Conservation (phyloP, 345 rosid genomes). For the Geranium brycei region DNA sequence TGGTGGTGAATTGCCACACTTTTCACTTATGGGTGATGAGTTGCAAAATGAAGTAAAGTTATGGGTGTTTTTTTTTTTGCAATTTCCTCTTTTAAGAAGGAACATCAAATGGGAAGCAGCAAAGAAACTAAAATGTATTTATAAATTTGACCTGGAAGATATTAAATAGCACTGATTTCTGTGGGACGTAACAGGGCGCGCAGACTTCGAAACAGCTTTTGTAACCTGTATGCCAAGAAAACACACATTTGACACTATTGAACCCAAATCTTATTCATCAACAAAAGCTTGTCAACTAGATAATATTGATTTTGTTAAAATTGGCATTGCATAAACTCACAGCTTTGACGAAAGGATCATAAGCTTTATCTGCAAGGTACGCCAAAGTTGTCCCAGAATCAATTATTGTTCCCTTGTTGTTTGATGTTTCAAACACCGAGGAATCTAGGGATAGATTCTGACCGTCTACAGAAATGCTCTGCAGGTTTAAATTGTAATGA, state of each 20-base stretch:
- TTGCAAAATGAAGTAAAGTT: too few species aligned
- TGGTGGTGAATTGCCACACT: too few species aligned
- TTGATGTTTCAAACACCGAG: conserved; percentile 63
- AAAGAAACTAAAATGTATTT: neutral
- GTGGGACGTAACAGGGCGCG: conserved; percentile 39
- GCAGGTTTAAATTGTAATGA: conserved; percentile 83
- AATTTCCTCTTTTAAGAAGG: too few species aligned
- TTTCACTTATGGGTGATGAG: too few species aligned
- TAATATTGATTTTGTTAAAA: neutral
- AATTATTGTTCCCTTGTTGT: conserved; percentile 66
- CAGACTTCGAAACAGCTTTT: conserved; percentile 44
- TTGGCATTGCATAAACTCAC: conserved; percentile 31
- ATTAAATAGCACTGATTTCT: conserved; percentile 67
- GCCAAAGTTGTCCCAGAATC: conserved; percentile 98
- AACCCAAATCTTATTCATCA: too few species aligned
- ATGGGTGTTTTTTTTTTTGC: too few species aligned
- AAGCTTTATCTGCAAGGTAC: conserved; percentile 77
- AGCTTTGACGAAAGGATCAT: conserved; percentile 57
- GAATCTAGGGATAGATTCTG: conserved; percentile 55
- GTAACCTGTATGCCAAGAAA: conserved; percentile 42
- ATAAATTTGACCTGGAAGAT: conserved; percentile 42
- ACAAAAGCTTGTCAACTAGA: too few species aligned
- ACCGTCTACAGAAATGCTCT: conserved; percentile 74
- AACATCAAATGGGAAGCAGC: neutral
- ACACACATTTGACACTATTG: too few species aligned